These are phyloP conservation scores for Coemansia sp. DNA, from an alignment of 192 early-diverging fungal genomes.

Conservation along the genomic window DNA sequence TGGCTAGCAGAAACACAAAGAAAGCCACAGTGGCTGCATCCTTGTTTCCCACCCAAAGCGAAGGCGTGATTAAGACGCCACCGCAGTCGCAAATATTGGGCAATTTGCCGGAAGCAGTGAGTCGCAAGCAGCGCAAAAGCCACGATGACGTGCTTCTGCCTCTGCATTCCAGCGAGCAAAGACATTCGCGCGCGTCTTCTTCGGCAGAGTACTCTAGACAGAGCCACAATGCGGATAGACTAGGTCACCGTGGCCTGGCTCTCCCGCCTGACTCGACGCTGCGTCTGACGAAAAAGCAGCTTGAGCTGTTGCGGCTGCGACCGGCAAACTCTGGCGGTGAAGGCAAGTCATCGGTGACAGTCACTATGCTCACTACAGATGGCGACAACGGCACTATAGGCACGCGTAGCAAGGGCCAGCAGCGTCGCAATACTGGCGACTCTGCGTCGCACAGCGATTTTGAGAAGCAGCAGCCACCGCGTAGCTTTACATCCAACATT, in stretches of 20 bases:
- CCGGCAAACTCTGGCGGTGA: slow-evolving; percentile 7
- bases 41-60: too few species aligned
- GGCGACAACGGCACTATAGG: not conserved
- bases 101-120: too few species aligned
- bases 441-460: slow-evolving; percentile 7
- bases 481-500: slow-evolving; percentile 6
- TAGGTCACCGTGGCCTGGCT: not conserved
- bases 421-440: slow-evolving; percentile 10
- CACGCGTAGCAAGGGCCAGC: slow-evolving; percentile 12
- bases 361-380: not conserved
- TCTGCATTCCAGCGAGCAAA: slow-evolving; percentile 1
- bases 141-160: slow-evolving; percentile 16
- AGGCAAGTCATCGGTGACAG: not conserved
- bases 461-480: slow-evolving; percentile 13
- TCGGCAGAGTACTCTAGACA: slow-evolving; percentile 8
- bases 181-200: slow-evolving; percentile 6
- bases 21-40: too few species aligned
- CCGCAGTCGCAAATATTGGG: too few species aligned
- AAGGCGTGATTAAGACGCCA: too few species aligned
- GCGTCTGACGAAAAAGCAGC: slow-evolving; percentile 15
- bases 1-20: too few species aligned
- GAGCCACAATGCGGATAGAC: too few species aligned
- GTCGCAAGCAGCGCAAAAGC: slow-evolving; percentile 16
- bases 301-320: slow-evolving; percentile 23
- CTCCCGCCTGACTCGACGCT: slow-evolving; percentile 11